A percentile compares a stretch with the other conserved stretches of the same genome.
phyloP scores from a whole-genome alignment of 345 rosid genomes.

The Erodium maritimum region DNA sequence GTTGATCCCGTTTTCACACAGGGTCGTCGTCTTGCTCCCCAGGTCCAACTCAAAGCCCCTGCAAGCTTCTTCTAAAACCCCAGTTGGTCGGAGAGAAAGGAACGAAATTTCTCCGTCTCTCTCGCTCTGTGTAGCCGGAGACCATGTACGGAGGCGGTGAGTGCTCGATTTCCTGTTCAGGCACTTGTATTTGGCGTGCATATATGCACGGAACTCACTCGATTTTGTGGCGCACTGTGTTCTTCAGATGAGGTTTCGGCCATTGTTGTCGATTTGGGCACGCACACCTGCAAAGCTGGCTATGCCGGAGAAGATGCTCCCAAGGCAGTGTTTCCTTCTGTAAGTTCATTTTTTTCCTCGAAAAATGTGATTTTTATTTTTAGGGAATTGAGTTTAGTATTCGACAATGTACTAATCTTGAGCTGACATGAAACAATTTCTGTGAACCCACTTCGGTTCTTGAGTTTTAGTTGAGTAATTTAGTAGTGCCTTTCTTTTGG shows the following conservation, averaged over 20 bases:
- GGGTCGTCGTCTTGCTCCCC: too few species aligned
- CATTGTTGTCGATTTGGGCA: conserved; percentile 88
- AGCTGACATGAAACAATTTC: not conserved
- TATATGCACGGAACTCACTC: not conserved
- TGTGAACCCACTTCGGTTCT: not conserved
- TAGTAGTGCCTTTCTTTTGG: not conserved
- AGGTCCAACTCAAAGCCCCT: not conserved
- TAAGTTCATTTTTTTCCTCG: conserved; percentile 19
- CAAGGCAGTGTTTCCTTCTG: conserved; percentile 96
- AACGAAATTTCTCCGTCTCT: not conserved
- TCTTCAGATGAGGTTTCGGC: conserved; percentile 93
- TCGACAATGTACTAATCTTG: not conserved
- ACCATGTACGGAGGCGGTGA: conserved; percentile 97
- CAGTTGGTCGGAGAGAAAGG: not conserved
- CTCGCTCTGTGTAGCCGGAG: conserved; percentile 6
- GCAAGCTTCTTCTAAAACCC: not conserved
- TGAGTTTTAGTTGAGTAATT: not conserved
- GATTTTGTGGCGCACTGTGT: conserved; percentile 1
- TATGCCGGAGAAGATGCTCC: conserved; percentile 99
- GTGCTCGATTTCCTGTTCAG: conserved; percentile 7
- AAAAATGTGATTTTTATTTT: not conserved
- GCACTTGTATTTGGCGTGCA: not conserved
- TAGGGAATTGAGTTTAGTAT: not conserved
- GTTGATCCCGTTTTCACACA: too few species aligned
- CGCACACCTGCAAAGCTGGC: conserved; percentile 98